These are phyloP conservation scores for Ogataea nitratoaversa DNA, from an alignment of 805 yeast species.

Conservation along the genomic window DNA sequence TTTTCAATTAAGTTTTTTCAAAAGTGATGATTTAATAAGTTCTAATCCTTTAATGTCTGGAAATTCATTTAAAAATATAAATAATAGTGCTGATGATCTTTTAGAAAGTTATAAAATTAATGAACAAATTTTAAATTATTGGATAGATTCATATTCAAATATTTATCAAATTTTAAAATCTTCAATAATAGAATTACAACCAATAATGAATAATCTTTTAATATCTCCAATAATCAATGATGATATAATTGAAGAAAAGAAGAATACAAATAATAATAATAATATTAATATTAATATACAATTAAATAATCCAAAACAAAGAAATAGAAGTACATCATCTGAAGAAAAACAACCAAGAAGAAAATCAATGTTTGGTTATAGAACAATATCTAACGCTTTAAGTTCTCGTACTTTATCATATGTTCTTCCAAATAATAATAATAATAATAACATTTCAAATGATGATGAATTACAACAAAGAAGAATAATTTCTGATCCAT, in stretches of 20 bases:
- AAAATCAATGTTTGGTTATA: slow-evolving; percentile 25
- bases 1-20: slow-evolving; percentile 35
- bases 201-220: slow-evolving; percentile 11
- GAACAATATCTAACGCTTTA: slow-evolving; percentile 23
- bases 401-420: slow-evolving; percentile 16
- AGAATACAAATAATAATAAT: too few relatives aligned
- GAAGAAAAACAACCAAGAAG: slow-evolving; percentile 21
- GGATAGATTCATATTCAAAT: slow-evolving; percentile 23
- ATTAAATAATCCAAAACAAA: slow-evolving; percentile 11
- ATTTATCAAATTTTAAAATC: slow-evolving; percentile 11
- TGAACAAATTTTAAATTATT: slow-evolving; percentile 23
- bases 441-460: not conserved
- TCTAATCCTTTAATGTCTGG: slow-evolving; percentile 15
- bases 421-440: not conserved
- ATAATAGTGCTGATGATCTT: slow-evolving; percentile 24
- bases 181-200: slow-evolving; percentile 3
- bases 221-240: slow-evolving; percentile 11
- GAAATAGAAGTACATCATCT: slow-evolving; percentile 9
- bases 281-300: not conserved
- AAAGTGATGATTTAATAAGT: slow-evolving; percentile 25
- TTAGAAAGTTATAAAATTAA: slow-evolving; percentile 25
- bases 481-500: slow-evolving; percentile 4
- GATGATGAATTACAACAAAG: not conserved
- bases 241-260: slow-evolving; percentile 4
- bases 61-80: slow-evolving; percentile 6